Evolutionary conservation across 495 filamentous ascomycete genomes (phyloP), one percentile per base, ranked within the genome.

Genomic region (Aspergillus bertholletiae): DNA sequence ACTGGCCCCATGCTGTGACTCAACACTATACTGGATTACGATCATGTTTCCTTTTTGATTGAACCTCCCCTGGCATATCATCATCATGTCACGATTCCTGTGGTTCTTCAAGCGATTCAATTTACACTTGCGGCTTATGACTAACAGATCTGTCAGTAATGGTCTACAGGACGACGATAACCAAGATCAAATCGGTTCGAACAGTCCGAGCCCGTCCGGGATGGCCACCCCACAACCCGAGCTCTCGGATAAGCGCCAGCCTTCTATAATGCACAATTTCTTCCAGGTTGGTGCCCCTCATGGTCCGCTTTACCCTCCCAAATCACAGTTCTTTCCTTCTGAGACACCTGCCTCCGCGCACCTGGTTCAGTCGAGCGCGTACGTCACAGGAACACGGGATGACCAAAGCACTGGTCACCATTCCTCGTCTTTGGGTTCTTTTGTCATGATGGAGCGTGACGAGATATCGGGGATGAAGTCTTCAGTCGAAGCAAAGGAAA

Each of bases 221-320:
- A 80, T 92, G 61, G 84, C 88, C 40, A 97, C 92, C 35, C 92
- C 92, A 34, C 88, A 89, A 59, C 92, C 92, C 34, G 90, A 97
- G 73, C 87, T 82, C 47, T 84, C 85, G 40, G 92, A 97, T 74
- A 96, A 94, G 71, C 87, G 92, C 68, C 77, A 92, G 64, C 92
- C 92, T 43, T 88, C 89, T 64, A 90, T 96, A 71, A 85, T 90
- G 80, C 92, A 86, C 78, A 96, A 90, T 80, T 96, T 94, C 81
- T 88, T 88, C 76, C 92, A 97, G 92, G 92, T 97, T 93, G 82
- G 92, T 96, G 80, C 71, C 74, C 76, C 68, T 63, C 80, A 72
- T 75, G 75, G 72, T 75, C 73, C 66, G 72, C 69, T 72, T 63
- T 70, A 57, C 79, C 74, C 74, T 75, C 78, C 76, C 67, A 79